Evolutionary conservation across 768 basidiomycete genomes (phyloP), one percentile per base, ranked within the genome.

Genomic region (Hericium rajendrae): DNA sequence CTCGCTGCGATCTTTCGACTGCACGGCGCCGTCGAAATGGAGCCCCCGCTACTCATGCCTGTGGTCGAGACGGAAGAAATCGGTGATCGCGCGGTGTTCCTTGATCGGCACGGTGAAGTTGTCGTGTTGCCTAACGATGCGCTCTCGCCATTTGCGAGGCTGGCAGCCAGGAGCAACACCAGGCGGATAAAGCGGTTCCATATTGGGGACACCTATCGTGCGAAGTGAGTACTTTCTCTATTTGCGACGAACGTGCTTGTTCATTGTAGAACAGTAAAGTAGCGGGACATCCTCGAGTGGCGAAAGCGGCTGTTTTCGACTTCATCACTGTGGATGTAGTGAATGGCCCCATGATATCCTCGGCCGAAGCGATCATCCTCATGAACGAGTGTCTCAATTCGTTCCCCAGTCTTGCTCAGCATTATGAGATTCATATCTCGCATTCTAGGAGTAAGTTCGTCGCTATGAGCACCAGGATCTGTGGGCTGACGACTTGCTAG

Each of bases 11-110:
- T 94, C 16, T 94, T 95, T 70, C 82, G 85, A 39, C 77, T 94
- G 4, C 94, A 94, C 65, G 94, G 94, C 6, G 94, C 94, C 3
- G 82, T 95, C 1, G 84, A 93, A 60, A 85, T 86, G 70, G 88
- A 90, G 62, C 86, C 92, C 0, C 87, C 92, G 0, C 70, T 94
- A n/a, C 74, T 97, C 11, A 81, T 91, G 68, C 94, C 88, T 0
- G 76, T 82, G 2, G 76, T 80, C 51, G 78, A 84, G 32, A 72
- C 76, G 3, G 81, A 82, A 16, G 85, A 88, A 32, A 81, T 85
- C 37, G 77, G 78, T 43, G 79, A 76, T 6, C 81, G 85, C 28
- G 89, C 87, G 2, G 74, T 83, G 6, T 83, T 91, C 61, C 78
- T 97, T 32, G 94, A 95, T 70, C 74, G 82, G 49, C 85, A 85